phyloP scores from a whole-genome alignment of 108 stramenopile genomes.

The Halocafeteria seosinensis region DNA sequence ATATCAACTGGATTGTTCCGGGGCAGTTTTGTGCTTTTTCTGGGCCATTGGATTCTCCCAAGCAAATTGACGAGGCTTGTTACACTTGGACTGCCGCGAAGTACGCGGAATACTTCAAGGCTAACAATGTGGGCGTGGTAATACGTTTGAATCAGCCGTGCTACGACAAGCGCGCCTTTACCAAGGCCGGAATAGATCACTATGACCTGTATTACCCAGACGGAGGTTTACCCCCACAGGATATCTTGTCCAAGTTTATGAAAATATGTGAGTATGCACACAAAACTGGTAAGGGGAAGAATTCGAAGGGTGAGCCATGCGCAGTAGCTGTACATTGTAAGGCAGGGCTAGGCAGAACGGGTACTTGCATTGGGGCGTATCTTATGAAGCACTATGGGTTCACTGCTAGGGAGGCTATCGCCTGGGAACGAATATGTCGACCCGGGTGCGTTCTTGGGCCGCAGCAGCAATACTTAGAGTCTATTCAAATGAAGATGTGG shows the following conservation, averaged over 20 bases:
- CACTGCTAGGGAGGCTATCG: conserved; percentile 30
- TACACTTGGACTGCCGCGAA: conserved; percentile 1
- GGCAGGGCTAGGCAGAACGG: conserved; percentile 9
- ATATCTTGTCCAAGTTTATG: conserved; percentile 9
- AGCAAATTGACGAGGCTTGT: neutral
- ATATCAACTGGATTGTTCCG: conserved; percentile 18
- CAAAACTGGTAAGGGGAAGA: no score
- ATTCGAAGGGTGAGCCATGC: conserved; percentile 1
- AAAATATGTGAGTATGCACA: conserved; percentile 1
- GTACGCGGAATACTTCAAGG: conserved; percentile 11
- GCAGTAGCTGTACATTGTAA: conserved; percentile 21
- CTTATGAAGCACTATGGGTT: conserved; percentile 40
- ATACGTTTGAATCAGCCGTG: conserved; percentile 18
- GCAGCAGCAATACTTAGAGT: conserved; percentile 18
- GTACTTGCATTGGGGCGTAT: conserved; percentile 40
- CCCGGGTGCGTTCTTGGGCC: conserved; percentile 19
- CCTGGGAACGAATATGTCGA: conserved; percentile 15
- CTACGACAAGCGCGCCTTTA: conserved; percentile 10
- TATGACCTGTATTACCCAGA: conserved; percentile 16
- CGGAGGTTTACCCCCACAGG: conserved; percentile 12
- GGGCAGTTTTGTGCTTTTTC: conserved; percentile 12
- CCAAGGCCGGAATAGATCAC: conserved; percentile 9
- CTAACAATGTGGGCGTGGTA: neutral
- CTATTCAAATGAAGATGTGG: conserved; percentile 12
- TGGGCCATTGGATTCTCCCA: conserved; percentile 1